These are phyloP conservation scores for Apiotrichum mycotoxinovorans DNA, from an alignment of 1,284 basidiomycete genomes.

Conservation along the genomic window DNA sequence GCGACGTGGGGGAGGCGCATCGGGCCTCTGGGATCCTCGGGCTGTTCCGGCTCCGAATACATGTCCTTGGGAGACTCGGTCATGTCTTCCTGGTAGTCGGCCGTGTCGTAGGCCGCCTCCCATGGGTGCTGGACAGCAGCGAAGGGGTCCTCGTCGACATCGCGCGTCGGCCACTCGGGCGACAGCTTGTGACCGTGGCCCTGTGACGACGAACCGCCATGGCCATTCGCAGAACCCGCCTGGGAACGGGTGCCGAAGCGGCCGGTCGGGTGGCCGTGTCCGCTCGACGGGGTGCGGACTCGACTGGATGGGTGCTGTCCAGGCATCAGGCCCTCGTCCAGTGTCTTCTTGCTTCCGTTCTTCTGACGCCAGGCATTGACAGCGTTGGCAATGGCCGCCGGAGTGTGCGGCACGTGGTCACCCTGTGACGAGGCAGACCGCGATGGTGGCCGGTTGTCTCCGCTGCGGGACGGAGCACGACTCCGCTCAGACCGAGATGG, in stretches of 20 bases:
- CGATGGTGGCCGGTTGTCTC: not conserved
- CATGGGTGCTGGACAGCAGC: slow-evolving; percentile 1
- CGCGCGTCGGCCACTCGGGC: not conserved
- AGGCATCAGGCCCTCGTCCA: not conserved
- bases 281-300: not conserved
- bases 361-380: slow-evolving; percentile 14
- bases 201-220: not conserved
- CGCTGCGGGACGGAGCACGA: not conserved
- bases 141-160: slow-evolving; percentile 1
- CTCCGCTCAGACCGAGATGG: not conserved
- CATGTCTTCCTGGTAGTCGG: slow-evolving; percentile 1
- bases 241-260: not conserved
- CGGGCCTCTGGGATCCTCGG: not conserved
- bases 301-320: too few species aligned
- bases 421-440: slow-evolving; percentile 9
- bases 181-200: not conserved
- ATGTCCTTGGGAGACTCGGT: not conserved
- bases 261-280: not conserved
- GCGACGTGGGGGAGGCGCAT: not conserved
- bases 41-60: not conserved
- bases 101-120: slow-evolving; percentile 1
- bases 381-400: slow-evolving; percentile 10
- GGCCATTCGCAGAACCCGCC: not conserved
- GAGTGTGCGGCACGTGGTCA: slow-evolving; percentile 8
- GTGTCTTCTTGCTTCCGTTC: not conserved